Evolutionary conservation across 2,329 filamentous ascomycete genomes (phyloP).

Genomic region (Sphaerulina vaccinii): DNA sequence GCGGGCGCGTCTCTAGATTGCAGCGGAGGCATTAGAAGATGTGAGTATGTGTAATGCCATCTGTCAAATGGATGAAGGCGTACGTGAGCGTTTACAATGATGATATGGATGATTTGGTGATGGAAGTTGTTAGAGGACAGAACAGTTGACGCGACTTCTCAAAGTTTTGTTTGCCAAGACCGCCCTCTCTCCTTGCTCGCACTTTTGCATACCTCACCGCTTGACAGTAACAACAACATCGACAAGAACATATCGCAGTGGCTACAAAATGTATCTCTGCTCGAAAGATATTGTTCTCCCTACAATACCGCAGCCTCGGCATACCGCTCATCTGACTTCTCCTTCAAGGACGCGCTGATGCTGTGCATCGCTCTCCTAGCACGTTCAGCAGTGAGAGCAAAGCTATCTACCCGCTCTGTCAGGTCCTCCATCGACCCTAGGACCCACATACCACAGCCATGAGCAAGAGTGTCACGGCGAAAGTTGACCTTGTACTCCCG

Average conservation of each 20-base stretch:
- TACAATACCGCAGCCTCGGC: constrained; percentile 28
- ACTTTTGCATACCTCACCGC: too few relatives aligned
- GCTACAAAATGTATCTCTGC: too few relatives aligned
- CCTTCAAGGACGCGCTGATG: constrained; percentile 18
- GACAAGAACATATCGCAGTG: too few relatives aligned
- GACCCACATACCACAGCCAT: constrained; percentile 28
- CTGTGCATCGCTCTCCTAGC: constrained; percentile 21
- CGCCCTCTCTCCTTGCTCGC: too few relatives aligned
- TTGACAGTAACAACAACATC: too few relatives aligned
- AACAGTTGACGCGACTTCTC: too few relatives aligned
- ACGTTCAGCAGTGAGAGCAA: constrained; percentile 26
- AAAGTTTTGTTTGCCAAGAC: too few relatives aligned
- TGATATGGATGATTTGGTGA: too few relatives aligned
- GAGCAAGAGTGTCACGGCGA: constrained; percentile 18
- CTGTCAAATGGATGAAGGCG: not conserved
- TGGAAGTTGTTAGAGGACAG: too few relatives aligned
- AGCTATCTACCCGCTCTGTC: constrained; percentile 24
- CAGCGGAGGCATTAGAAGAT: too few relatives aligned
- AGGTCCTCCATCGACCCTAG: constrained; percentile 26
- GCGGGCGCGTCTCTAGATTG: constrained; percentile 14
- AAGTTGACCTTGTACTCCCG: constrained; percentile 29
- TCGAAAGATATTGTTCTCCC: too few relatives aligned
- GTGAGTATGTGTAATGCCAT: not conserved
- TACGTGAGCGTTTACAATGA: too few relatives aligned
- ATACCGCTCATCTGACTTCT: constrained; percentile 13